Base-by-base conservation (phyloP, 805 yeast species). In the Kregervanrija delftensis region DNA sequence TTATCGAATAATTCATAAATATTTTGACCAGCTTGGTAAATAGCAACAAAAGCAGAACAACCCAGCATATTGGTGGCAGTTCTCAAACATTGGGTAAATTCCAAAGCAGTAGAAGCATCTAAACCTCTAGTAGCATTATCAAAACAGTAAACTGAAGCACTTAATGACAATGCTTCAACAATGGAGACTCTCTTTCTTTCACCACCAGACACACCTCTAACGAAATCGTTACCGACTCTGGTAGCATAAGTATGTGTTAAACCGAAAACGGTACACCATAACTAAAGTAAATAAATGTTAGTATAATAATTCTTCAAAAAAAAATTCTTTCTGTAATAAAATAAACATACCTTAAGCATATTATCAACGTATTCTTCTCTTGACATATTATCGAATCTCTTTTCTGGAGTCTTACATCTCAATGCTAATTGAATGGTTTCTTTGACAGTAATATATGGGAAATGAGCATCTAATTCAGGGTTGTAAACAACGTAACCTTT, bases 111-210 rank as follows among this genome's bases (percentile, higher is more conserved):
- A 10, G 93, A 84, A 4, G 93, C 74, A 65, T 86, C 95, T 48
- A 86, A 71, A 55, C 95, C 95, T 68, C 93, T 77, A 5, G 95
- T 86, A 5, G 91, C 83, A 57, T 86, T 86, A 68, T 86, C 90
- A 79, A 86, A 82, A 63, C 85, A 78, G 50, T 75, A 81, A 41
- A 83, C 68, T 40, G 76, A 67, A 30, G 87, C 83, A 30, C 81
- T 77, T 41, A 81, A 71, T 39, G 83, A 74, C 39, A 83, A 66
- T 1, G 85, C 85, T 64, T 86, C 95, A 10, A 89, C 87, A 55
- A 86, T 80, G 10, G 91, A 82, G 3, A 86, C 91, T 68, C 95
- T 77, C 64, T 85, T 84, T 52, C 95, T 70, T 66, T 86, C 93
- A 71, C 95, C 93, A 57, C 95, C 91, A 42, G 91, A 81, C 35